A percentile compares a stretch with the other conserved stretches of the same genome.
Evolutionary conservation across 805 yeast genomes (phyloP).

Genomic region (Candida khao-thaluensis): DNA sequence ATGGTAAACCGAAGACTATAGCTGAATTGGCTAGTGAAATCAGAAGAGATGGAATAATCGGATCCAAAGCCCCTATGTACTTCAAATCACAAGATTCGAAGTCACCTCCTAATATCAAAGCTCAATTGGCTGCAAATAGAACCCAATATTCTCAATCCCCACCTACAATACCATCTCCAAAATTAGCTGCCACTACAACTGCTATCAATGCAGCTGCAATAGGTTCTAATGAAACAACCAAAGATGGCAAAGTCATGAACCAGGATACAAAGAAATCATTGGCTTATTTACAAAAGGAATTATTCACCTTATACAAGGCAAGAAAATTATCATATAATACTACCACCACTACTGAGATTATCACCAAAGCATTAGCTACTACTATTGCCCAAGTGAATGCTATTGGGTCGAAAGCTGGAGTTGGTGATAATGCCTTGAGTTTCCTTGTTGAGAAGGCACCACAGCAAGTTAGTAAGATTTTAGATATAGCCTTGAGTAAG

Average conservation of each 20-base stretch:
- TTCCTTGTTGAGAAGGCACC: conserved; percentile 80
- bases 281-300: conserved; percentile 80
- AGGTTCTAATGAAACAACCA: not conserved
- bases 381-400: conserved; percentile 88
- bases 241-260: conserved; percentile 31
- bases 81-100: conserved; percentile 26
- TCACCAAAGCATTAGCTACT: conserved; percentile 89
- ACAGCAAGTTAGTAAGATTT: conserved; percentile 71
- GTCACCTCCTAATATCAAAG: conserved; percentile 33
- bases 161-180: conserved; percentile 13
- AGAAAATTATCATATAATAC: conserved; percentile 69
- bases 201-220: conserved; percentile 5
- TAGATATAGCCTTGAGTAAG: conserved; percentile 78
- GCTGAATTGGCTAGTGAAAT: conserved; percentile 45
- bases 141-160: conserved; percentile 23
- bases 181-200: conserved; percentile 7
- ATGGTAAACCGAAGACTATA: conserved; percentile 38
- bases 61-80: conserved; percentile 33
- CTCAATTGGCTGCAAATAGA: conserved; percentile 48
- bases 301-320: conserved; percentile 75
- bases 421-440: conserved; percentile 73
- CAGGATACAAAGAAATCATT: conserved; percentile 71
- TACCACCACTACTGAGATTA: conserved; percentile 76
- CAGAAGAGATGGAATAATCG: conserved; percentile 29
- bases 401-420: conserved; percentile 82